Evolutionary conservation across 2,329 filamentous ascomycete species (phyloP).

Genomic region (Beauveria varroae): DNA sequence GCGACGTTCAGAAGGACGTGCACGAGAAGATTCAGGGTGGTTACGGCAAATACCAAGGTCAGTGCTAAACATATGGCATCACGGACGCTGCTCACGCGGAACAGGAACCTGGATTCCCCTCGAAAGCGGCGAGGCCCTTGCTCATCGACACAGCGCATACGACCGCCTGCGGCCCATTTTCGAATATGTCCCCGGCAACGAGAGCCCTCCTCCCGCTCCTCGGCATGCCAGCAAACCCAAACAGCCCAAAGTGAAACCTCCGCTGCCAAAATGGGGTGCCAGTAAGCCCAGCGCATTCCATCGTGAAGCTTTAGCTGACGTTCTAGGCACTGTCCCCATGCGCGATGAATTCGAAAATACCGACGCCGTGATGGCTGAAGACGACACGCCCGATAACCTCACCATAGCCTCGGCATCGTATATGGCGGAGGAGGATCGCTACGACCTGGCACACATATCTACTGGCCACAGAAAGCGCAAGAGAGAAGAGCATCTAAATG

Average conservation of each 20-base stretch:
- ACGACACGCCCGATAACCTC: slow-evolving; percentile 75
- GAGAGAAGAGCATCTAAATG: slow-evolving; percentile 55
- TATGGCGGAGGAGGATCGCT: slow-evolving; percentile 73
- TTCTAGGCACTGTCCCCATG: slow-evolving; percentile 12
- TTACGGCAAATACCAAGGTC: slow-evolving; percentile 97
- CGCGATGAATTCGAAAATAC: slow-evolving; percentile 58
- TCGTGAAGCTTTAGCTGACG: neutral
- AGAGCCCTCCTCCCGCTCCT: slow-evolving; percentile 86
- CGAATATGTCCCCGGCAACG: slow-evolving; percentile 75
- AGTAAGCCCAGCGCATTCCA: slow-evolving; percentile 17
- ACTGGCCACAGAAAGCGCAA: slow-evolving; percentile 69
- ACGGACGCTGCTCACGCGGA: neutral
- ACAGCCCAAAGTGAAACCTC: slow-evolving; percentile 46
- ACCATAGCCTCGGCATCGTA: slow-evolving; percentile 80
- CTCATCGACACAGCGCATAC: slow-evolving; percentile 78
- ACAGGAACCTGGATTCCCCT: slow-evolving; percentile 94
- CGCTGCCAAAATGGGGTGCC: slow-evolving; percentile 51
- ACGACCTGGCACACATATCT: slow-evolving; percentile 58
- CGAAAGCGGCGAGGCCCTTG: slow-evolving; percentile 69
- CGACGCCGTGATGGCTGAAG: slow-evolving; percentile 58
- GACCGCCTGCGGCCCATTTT: slow-evolving; percentile 82
- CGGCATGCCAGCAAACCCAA: slow-evolving; percentile 88
- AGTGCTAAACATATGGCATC: slow-evolving; percentile 12
- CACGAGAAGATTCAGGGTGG: slow-evolving; percentile 98
- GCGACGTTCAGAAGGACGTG: slow-evolving; percentile 91